Evolutionary conservation across 257 asterid species (phyloP), one percentile per base, ranked within the genome.

Genomic region (Capsicum baccatum): DNA sequence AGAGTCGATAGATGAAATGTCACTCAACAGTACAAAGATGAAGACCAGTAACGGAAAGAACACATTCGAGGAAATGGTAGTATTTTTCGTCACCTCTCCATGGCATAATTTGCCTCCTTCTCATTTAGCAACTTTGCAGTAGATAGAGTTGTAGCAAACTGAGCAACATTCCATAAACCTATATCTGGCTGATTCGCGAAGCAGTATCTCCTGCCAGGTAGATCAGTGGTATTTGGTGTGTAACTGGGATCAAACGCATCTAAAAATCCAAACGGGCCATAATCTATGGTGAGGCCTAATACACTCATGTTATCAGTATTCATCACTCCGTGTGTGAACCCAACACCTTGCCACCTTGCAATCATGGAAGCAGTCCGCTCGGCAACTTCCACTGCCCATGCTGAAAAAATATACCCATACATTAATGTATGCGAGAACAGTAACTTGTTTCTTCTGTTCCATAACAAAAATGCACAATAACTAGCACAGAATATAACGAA

Each of bases 211-310:
- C 98, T 90, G 68, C 98, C 98, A 1, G 99, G 99, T 88, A 97
- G 97, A 92, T 97, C 99, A 58, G 99, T 97, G 62, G 99, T 97
- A 86, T 97, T 97, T 86, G 99, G 99, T n/a, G 99, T 97, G 89
- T 71, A 97, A 87, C 96, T 92, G 73, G 99, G 99, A 88, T 97
- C 99, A 89, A 95, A 97, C 44, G 98, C 99, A 39, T 97, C 99
- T 90, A 97, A 88, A 91, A 97, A 97, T 71, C 99, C 99, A 66
- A 93, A 97, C 81, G 99, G 99, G 62, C 99, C 99, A 87, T 95
- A 97, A 88, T 97, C 99, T 58, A 97, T 95, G 80, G 99, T 95
- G 80, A 94, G 97, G 19, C 99, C 98, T 83, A 97, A 86, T 58
- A 94, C 92, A 74, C 99, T 97, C 99, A 97, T 97, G 91, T 97